A percentile compares a stretch with the other conserved stretches of the same genome.
Evolutionary conservation across 2,329 filamentous ascomycete species (phyloP).

Genomic region (Zarea fungicola): DNA sequence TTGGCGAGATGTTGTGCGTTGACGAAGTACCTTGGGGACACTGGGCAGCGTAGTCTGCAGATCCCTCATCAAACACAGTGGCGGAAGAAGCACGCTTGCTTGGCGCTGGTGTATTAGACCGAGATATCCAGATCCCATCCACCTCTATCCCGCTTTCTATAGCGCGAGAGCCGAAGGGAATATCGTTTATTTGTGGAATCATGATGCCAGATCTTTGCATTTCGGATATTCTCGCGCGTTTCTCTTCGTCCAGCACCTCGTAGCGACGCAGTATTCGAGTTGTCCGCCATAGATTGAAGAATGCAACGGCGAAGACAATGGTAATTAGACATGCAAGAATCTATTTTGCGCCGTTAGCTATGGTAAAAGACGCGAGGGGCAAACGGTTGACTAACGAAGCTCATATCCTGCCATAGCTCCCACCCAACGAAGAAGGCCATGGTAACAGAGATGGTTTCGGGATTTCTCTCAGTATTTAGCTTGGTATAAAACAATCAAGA

Average conservation of each 20-base stretch:
- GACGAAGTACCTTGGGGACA: not conserved
- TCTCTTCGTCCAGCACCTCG: conserved; percentile 61
- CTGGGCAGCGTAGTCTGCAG: not conserved
- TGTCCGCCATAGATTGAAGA: conserved; percentile 61
- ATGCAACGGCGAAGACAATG: conserved; percentile 62
- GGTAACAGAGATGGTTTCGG: conserved; percentile 31
- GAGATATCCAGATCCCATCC: conserved; percentile 76
- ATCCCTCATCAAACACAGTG: conserved; percentile 19
- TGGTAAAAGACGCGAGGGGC: not conserved
- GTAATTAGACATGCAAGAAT: conserved; percentile 67
- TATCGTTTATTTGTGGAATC: conserved; percentile 42
- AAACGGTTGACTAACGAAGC: conserved; percentile 61
- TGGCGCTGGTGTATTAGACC: conserved; percentile 36
- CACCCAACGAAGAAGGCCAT: conserved; percentile 60
- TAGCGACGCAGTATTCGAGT: conserved; percentile 52
- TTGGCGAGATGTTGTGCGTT: not conserved
- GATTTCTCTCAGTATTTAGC: not conserved
- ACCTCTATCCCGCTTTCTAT: conserved; percentile 78
- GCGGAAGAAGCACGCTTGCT: conserved; percentile 21
- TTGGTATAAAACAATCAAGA: too few relatives aligned
- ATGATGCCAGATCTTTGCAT: conserved; percentile 51
- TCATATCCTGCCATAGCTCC: conserved; percentile 85
- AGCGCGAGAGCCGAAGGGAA: conserved; percentile 82
- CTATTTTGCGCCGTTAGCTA: conserved; percentile 36
- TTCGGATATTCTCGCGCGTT: conserved; percentile 47